These are phyloP conservation scores for Porphyra umbilicalis DNA, from an alignment of 31 red algal species.

Conservation along the genomic window DNA sequence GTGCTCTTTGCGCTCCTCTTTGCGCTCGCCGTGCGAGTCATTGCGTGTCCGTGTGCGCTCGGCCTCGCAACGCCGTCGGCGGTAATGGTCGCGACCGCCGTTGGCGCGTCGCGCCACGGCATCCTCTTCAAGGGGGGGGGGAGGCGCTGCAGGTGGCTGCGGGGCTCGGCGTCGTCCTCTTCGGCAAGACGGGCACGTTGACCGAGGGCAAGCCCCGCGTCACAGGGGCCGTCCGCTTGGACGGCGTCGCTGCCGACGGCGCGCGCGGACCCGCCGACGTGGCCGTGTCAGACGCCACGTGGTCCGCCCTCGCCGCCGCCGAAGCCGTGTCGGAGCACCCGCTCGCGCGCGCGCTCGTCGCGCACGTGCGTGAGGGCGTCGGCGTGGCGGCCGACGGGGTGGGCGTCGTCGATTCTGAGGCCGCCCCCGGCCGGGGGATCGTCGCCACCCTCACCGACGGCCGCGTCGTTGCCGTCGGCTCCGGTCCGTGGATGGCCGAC, in stretches of 20 bases:
- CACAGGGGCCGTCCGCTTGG: neutral
- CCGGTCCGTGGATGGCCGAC: neutral
- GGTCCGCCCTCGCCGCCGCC: neutral
- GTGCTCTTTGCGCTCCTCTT: constrained; percentile 53
- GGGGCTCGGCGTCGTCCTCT: constrained; percentile 18
- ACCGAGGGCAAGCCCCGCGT: constrained; percentile 25
- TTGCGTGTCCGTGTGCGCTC: constrained; percentile 75
- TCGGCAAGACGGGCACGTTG: constrained; percentile 80
- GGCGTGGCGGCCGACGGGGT: neutral
- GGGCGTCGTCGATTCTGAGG: neutral
- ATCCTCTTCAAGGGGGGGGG: constrained; percentile 68
- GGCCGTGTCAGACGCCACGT: neutral
- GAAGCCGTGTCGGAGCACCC: constrained; percentile 25
- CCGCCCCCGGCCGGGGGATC: neutral
- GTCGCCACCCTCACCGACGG: neutral
- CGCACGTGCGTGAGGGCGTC: neutral
- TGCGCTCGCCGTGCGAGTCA: constrained; percentile 44
- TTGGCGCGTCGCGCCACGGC: constrained; percentile 21
- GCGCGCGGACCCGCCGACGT: neutral
- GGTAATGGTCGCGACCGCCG: constrained; percentile 49
- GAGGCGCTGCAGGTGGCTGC: constrained; percentile 11
- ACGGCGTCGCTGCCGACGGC: neutral
- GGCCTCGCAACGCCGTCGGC: constrained; percentile 69
- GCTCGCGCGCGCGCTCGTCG: constrained; percentile 14
- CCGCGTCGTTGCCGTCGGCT: neutral